phyloP scores from a whole-genome alignment of 1,284 basidiomycete genomes.

The Leccinum subrobustum region DNA sequence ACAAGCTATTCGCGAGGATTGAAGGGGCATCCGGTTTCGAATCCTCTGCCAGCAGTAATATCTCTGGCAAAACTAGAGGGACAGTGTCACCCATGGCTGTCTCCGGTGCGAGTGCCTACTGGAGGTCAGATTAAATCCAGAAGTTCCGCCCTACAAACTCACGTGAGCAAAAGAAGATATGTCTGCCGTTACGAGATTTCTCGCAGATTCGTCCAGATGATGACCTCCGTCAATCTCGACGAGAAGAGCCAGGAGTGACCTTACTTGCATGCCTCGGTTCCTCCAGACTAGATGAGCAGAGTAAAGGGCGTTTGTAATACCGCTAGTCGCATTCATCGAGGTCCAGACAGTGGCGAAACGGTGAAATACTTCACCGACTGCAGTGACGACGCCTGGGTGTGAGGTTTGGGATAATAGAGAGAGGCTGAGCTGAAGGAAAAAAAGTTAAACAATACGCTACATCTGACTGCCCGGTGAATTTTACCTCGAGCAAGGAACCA shows the following conservation, averaged over 20 bases:
- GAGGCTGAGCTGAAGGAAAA: conserved; percentile 53
- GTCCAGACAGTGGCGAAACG: conserved; percentile 71
- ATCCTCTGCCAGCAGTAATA: conserved; percentile 60
- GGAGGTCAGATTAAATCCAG: neutral
- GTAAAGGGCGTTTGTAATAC: conserved; percentile 59
- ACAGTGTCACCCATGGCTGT: conserved; percentile 49
- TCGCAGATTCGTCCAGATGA: conserved; percentile 51
- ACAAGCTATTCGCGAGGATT: conserved; percentile 68
- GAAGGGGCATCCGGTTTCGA: conserved; percentile 57
- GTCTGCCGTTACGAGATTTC: conserved; percentile 59
- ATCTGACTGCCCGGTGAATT: conserved; percentile 13
- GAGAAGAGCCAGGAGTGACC: conserved; percentile 57
- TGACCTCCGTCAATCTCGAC: conserved; percentile 61
- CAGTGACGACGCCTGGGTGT: conserved; percentile 51
- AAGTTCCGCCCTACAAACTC: conserved; percentile 22
- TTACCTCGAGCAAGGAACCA: conserved; percentile 64
- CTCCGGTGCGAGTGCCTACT: conserved; percentile 45
- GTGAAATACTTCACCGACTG: conserved; percentile 63
- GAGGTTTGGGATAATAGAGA: conserved; percentile 51
- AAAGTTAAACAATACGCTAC: conserved; percentile 1
- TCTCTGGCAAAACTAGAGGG: conserved; percentile 64
- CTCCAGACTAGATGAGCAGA: conserved; percentile 62
- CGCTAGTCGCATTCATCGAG: conserved; percentile 63
- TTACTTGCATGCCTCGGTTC: conserved; percentile 59
- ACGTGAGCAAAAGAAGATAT: conserved; percentile 60